Evolutionary conservation across 768 basidiomycete genomes (phyloP), one percentile per base, ranked within the genome.

Genomic region (Termitomyces sp.): DNA sequence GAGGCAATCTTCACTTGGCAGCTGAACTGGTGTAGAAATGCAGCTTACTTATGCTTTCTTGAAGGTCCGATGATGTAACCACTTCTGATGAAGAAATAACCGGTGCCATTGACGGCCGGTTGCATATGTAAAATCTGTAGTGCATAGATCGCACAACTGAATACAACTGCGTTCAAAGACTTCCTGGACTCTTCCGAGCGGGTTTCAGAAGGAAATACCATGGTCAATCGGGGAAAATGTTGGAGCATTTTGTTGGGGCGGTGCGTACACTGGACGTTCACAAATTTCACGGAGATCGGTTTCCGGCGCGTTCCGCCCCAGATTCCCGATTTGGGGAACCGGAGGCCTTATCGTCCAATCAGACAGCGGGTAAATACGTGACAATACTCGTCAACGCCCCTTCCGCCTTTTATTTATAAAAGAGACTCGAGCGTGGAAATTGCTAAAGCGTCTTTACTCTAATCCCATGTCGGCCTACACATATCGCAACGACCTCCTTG

Each of bases 401-500:
- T 64, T 60, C 59, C 56, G 58, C 32, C 48, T 39, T 59, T 52
- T 16, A 37, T 37, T 59, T 52, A 59, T n/a, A 58, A 53, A 63
- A 65, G 37, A 40, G 37, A 39, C 37, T 50, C 11, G 25, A 51
- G 59, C 25, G 21, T 43, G 34, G 34, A 35, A 63, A 61, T 63
- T 54, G 48, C 57, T 43, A 60, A 52, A 54, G 68, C 62, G 59
- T 63, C 60, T 63, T 54, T 56, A 57, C 52, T 61, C 30, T 52
- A 40, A 49, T 55, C 54, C 56, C 56, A 68, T 67, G 62, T 65
- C 76, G 66, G 64, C 76, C 57, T 64, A 74, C 67, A 61, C 62
- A 16, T 91, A 90, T 76, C 82, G 71, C 70, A 89, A 88, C 74
- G 91, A 93, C 64, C 86, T 98, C 62, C 88, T 97, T 68, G 84